Base-by-base conservation (phyloP, 2,329 filamentous ascomycete genomes). In the Diplocarpon mali region DNA sequence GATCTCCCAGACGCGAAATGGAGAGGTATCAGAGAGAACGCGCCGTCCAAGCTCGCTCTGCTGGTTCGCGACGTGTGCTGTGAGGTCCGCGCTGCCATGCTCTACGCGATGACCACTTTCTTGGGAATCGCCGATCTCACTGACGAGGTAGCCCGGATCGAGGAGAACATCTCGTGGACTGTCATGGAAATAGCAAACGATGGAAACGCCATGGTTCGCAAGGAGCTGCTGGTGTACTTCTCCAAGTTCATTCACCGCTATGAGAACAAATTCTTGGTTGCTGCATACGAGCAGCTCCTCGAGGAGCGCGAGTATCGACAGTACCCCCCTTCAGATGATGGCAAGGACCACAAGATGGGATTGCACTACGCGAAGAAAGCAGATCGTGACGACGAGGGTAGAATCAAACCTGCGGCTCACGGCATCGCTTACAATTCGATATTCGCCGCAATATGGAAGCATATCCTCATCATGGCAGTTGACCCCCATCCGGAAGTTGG, bases 401-500 rank as follows among this genome's bases (percentile, higher is more conserved):
- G 67, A 5, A 75, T 78, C 61, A 76, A 76, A 58, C 66, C 69
- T 20, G 60, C 68, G 2, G 69, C 73, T 2, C 72, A 77, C 36
- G 75, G 77, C 1, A 64, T 85, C 10, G 87, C 89, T 11, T 80
- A 85, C 52, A 92, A 94, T 59, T 95, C 88, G 0, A 85, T 95
- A 14, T 95, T 93, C 62, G 83, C 89, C 27, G 85, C 89, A 1
- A 83, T 93, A 50, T 98, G 92, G 92, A 92, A 94, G 62, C 85
- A 95, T 58, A 73, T 93, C 35, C 70, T 95, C 47, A 85, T 94
- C 50, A 73, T 96, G 63, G 90, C 87, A 36, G 86, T 94, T 14
- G 92, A 98, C 60, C 90, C 92, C 34, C 89, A 95, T 60, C 88
- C 90, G 1, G 90, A 96, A 60, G 85, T 96, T 29, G 85, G 93